Conservation (phyloP, 192 early-diverging fungal species). For the Coemansia sp. region DNA sequence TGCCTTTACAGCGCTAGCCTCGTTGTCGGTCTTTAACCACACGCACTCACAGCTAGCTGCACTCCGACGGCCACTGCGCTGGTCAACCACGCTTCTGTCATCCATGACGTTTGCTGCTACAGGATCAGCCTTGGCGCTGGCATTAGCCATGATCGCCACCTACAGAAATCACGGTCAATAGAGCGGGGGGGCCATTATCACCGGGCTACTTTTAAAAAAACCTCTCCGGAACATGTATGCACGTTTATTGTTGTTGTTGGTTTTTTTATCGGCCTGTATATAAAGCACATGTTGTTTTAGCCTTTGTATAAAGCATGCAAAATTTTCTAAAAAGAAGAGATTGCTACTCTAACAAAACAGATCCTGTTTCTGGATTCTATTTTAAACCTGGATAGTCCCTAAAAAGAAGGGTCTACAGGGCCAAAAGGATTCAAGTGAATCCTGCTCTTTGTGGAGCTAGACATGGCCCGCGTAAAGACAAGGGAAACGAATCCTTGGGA, state of each 20-base stretch:
- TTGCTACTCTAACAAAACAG: background rate
- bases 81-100: conserved; percentile 30
- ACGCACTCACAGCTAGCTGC: conserved; percentile 35
- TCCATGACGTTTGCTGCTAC: conserved; percentile 22
- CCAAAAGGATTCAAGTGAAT: background rate
- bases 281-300: background rate
- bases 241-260: background rate
- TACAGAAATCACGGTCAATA: conserved; percentile 2
- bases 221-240: background rate
- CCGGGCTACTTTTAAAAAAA: background rate
- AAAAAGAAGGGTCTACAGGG: background rate
- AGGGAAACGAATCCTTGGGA: background rate
- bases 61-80: conserved; percentile 24
- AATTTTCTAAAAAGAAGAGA: background rate
- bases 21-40: conserved; percentile 25
- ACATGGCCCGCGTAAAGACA: background rate
- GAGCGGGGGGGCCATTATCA: background rate
- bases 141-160: background rate
- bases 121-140: background rate
- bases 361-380: background rate
- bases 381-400: background rate
- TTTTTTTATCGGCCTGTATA: background rate
- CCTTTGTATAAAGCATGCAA: background rate
- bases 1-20: conserved; percentile 16
- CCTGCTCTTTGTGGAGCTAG: background rate